Base-by-base conservation (phyloP, 768 basidiomycete species). In the Amanita rubescens region DNA sequence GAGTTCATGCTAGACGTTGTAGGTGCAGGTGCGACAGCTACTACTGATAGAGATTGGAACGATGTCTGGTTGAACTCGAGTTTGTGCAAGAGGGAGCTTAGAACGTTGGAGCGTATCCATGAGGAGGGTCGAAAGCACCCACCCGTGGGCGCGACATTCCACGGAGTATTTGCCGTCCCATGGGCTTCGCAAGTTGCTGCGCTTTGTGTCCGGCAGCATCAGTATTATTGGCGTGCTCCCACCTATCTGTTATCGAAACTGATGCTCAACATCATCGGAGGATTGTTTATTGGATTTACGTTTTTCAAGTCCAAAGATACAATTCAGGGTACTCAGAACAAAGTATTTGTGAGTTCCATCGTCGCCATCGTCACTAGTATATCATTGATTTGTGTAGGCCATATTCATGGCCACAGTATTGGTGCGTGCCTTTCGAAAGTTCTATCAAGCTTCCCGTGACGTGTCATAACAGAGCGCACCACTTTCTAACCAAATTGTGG, bases 1-100 rank as follows among this genome's bases (percentile, higher is more conserved):
- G 81, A 82, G 54, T 82, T 74, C 54, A 81, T 83, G 70, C 73
- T 89, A 20, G 81, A 85, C 47, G 82, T 81, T 10, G 86, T 88
- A 50, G 87, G 87, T 6, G 86, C 87, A 15, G 86, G 87, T 6
- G 80, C 81, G 3, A 80, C 82, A 2, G 79, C 82, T 0, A 68
- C 75, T 22, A 75, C 68, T 30, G 57, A 67, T 3, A 64, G 63
- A 10, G 76, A 90, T 57, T 90, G 88, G 82, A 72, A 74, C 49
- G 67, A 77, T 32, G 60, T 71, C 1, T 82, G 75, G 78, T 45
- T 64, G n/a, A 63, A 73, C 32, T 75, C 72, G 6, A 60, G 65
- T 2, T 69, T 74, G 54, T 64, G 61, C 43, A 57, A 60, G n/a
- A 54, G 63, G 3, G 65, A 71, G 3, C 57, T 69, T 33, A 60